Conservation (phyloP, 2,329 filamentous ascomycete genomes). For the Knoxdaviesia capensis region DNA sequence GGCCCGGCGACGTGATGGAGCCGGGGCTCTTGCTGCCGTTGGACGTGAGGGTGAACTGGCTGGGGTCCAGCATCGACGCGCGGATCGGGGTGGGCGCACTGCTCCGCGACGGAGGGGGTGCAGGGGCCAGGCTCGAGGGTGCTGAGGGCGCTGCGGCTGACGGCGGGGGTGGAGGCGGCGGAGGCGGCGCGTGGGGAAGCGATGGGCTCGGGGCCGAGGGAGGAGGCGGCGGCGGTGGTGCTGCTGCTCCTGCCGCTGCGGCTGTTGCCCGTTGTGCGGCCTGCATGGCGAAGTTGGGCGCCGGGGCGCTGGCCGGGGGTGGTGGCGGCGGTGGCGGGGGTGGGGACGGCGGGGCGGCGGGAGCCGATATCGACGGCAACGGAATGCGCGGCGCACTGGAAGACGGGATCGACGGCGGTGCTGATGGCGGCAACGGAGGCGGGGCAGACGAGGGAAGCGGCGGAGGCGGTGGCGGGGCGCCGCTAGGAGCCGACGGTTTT, state of each 20-base stretch:
- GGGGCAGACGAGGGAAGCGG: constrained; percentile 15
- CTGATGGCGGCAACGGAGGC: constrained; percentile 18
- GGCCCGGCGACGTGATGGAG: constrained; percentile 12
- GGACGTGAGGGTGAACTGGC: constrained; percentile 50
- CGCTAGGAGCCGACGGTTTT: constrained; percentile 28
- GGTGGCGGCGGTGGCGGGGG: constrained; percentile 13
- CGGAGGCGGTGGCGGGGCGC: constrained; percentile 14
- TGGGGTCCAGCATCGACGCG: constrained; percentile 50
- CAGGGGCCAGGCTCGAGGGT: constrained; percentile 14
- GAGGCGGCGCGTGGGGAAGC: constrained; percentile 17
- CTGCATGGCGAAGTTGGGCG: constrained; percentile 5
- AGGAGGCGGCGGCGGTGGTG: constrained; percentile 16
- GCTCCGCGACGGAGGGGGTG: constrained; percentile 16
- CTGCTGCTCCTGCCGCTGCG: constrained; percentile 14
- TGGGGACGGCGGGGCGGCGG: constrained; percentile 11
- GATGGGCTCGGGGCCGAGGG: constrained; percentile 19
- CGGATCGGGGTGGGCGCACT: constrained; percentile 20
- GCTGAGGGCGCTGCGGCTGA: constrained; percentile 14
- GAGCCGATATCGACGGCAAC: constrained; percentile 13
- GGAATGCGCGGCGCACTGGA: constrained; percentile 21
- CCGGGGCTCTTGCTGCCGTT: constrained; percentile 36
- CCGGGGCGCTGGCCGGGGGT: constrained; percentile 11
- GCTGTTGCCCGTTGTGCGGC: constrained; percentile 3
- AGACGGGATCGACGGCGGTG: constrained; percentile 19
- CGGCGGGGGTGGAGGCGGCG: constrained; percentile 11